These are phyloP conservation scores for Garcia nutans DNA, from an alignment of 345 rosid species.

Conservation along the genomic window DNA sequence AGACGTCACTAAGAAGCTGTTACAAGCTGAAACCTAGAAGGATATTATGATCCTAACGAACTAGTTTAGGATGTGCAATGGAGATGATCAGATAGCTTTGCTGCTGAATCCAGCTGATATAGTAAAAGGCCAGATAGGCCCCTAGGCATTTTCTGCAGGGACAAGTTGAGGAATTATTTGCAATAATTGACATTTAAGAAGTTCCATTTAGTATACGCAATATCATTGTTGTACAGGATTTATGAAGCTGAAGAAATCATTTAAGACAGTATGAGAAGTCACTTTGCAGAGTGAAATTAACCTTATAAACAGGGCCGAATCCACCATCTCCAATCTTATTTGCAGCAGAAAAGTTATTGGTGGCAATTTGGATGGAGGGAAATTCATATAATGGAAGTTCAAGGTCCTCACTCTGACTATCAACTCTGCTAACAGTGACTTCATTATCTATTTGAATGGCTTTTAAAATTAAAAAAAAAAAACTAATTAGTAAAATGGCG, in stretches of 20 bases:
- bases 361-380: constrained; percentile 6
- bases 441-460: constrained; percentile 2
- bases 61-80: too few relatives aligned
- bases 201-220: not conserved
- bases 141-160: too few relatives aligned
- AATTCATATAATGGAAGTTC: constrained; percentile 11
- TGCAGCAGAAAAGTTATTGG: constrained; percentile 12
- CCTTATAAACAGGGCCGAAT: constrained; percentile 22
- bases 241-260: not conserved
- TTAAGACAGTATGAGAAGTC: not conserved
- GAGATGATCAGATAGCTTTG: too few relatives aligned
- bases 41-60: too few relatives aligned
- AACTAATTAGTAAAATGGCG: not conserved
- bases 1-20: too few relatives aligned
- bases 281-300: not conserved
- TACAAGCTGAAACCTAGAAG: too few relatives aligned
- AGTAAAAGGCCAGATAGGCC: too few relatives aligned
- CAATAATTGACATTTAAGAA: not conserved
- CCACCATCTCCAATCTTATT: constrained; percentile 22
- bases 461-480: not conserved
- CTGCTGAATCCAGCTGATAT: too few relatives aligned
- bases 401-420: not conserved
- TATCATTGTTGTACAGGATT: not conserved
- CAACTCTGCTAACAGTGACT: not conserved
- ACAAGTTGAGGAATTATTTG: too few relatives aligned